phyloP scores from a whole-genome alignment of 2,329 filamentous ascomycete species.

The Fusarium mexicanum region DNA sequence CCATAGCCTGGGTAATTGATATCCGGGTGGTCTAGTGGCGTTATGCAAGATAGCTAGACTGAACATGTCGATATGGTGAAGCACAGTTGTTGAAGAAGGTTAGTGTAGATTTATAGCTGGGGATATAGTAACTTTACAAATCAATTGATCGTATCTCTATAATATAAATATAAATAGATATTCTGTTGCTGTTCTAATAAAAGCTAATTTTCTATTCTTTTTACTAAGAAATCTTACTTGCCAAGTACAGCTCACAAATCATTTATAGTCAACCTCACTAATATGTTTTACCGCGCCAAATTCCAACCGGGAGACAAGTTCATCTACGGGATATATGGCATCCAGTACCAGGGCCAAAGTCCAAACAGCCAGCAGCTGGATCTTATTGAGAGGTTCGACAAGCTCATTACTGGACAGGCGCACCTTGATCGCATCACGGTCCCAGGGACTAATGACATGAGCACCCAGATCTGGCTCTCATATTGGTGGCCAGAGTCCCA shows the following conservation, averaged over 20 bases:
- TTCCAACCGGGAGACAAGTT: not conserved
- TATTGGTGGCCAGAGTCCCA: not conserved
- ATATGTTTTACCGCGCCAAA: not conserved
- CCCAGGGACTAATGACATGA: not conserved
- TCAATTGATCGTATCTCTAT: too few species aligned
- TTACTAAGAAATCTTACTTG: too few species aligned
- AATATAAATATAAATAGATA: not conserved
- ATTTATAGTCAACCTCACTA: not conserved
- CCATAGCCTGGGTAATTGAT: not conserved
- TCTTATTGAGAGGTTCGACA: not conserved
- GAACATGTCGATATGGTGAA: too few species aligned
- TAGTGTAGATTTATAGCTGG: too few species aligned
- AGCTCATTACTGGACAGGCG: not conserved
- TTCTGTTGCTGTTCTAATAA: not conserved
- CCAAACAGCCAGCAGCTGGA: not conserved
- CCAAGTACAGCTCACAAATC: not conserved
- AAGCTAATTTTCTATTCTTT: too few species aligned
- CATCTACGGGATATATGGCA: not conserved
- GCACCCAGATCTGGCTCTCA: not conserved
- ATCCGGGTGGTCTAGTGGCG: not conserved
- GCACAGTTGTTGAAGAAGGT: too few species aligned
- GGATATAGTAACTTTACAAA: too few species aligned
- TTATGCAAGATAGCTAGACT: rapidly evolving
- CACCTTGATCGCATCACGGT: not conserved
- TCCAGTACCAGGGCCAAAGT: not conserved